Evolutionary conservation across 2,329 filamentous ascomycete species (phyloP), one percentile per base, ranked within the genome.

Genomic region (Curvularia verruculosa): DNA sequence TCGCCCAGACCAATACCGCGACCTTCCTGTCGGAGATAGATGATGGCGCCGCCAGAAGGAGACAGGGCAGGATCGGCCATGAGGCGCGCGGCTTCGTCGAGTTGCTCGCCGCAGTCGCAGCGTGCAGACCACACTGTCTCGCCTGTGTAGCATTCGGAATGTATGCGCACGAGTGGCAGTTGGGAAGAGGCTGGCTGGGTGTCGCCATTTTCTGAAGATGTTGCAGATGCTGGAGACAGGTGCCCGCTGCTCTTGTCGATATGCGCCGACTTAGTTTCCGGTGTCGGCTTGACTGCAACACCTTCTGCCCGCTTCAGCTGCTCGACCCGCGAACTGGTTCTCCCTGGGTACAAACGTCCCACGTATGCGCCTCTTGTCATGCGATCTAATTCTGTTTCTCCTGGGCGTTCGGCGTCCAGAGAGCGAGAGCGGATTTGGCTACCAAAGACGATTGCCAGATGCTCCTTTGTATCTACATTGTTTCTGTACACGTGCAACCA

Each of bases 61-160:
- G 81, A 84, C 51, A 81, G 74, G 66, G 82, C 47, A 0, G 82
- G 88, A 26, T 92, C 80, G 15, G 90, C 89, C 95, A 99, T 99
- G 1, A 99, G 81, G 24, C 95, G 85, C 1, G 94, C 95, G 1
- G 95, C 95, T 80, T 99, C 95, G 75, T 99, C 95, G 2, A 99
- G 84, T 76, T 99, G 95, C 79, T 99, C 95, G 54, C 95, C 95
- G 75, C 95, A 99, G 79, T 99, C 95, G 79, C 95, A 99, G 26
- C 95, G 88, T 34, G 95, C 94, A 7, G 93, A 97, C 95, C 95
- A 98, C 1, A 96, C 95, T 0, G 95, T 99, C 81, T 99, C 95
- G 57, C 95, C 95, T 0, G 95, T 99, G 77, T 99, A 99, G 79
- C 95, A 99, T 78, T 99, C 95, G 3, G 91, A 96, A 77, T 99